Conservation (phyloP, 345 rosid genomes). For the Eucalyptus caleyi region DNA sequence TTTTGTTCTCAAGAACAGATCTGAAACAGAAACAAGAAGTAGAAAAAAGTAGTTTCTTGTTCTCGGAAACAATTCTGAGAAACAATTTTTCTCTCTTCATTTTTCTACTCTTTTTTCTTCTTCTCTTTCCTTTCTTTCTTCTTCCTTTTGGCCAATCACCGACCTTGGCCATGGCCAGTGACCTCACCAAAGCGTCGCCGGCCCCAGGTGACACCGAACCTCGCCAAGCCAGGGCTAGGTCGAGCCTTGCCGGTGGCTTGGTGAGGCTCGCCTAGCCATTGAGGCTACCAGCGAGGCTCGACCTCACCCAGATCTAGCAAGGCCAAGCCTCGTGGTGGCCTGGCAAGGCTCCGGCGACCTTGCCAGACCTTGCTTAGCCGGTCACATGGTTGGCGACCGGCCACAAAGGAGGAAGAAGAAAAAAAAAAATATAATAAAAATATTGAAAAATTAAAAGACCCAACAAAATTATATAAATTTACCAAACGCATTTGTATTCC, state of each 20-base stretch:
- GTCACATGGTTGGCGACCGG: fast-evolving
- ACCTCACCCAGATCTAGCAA: fast-evolving
- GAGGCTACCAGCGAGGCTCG: fast-evolving
- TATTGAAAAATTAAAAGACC: too few species aligned
- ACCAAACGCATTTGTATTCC: fast-evolving
- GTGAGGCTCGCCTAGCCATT: fast-evolving
- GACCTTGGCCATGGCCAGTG: too few species aligned
- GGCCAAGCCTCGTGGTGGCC: fast-evolving
- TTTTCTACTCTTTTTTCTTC: too few species aligned
- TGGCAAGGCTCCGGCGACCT: fast-evolving
- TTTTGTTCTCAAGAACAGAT: fast-evolving
- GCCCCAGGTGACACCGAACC: too few species aligned
- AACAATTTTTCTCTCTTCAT: too few species aligned
- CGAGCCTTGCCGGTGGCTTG: too few species aligned
- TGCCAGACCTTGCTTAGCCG: fast-evolving
- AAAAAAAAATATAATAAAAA: too few species aligned
- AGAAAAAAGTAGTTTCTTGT: too few species aligned
- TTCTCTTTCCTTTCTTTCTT: fast-evolving
- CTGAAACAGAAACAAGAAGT: fast-evolving
- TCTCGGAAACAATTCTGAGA: fast-evolving
- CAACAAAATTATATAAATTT: too few species aligned
- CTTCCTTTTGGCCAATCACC: fast-evolving
- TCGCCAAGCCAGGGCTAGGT: fast-evolving
- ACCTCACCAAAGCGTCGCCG: too few species aligned
- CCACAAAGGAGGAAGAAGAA: too few species aligned